Percentiles rank a stretch among this genome's conserved stretches.
Conservation (phyloP, 2,329 filamentous ascomycete genomes). For the Cercospora zeina region DNA sequence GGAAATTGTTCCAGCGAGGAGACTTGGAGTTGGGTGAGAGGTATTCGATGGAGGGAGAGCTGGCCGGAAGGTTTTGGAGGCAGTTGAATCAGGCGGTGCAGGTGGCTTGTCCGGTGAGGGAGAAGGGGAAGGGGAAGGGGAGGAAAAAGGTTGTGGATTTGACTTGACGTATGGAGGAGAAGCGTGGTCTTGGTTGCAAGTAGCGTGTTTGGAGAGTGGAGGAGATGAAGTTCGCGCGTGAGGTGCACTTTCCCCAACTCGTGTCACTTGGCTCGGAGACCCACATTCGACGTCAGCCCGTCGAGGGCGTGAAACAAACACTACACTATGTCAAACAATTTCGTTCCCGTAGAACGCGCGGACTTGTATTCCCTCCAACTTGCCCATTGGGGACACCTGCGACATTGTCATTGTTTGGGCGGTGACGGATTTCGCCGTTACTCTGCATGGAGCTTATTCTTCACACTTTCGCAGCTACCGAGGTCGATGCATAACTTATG, state of each 20-base stretch:
- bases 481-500: neutral
- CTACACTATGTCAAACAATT: neutral
- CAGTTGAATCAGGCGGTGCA: conserved; percentile 8
- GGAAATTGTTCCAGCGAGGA: neutral
- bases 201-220: neutral
- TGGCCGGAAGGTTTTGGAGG: conserved; percentile 1
- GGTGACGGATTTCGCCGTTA: neutral
- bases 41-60: conserved; percentile 1
- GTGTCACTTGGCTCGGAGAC: neutral
- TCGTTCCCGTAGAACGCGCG: neutral
- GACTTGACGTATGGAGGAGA: neutral
- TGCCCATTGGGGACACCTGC: too few species aligned
- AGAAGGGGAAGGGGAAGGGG: neutral
- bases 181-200: neutral
- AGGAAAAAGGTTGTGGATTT: neutral
- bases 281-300: neutral
- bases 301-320: neutral
- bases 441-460: neutral
- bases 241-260: neutral
- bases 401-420: too few species aligned
- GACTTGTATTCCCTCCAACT: neutral
- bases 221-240: neutral
- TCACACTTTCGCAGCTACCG: neutral
- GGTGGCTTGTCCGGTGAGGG: conserved; percentile 4
- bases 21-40: neutral